These are phyloP conservation scores for Skeletonema costatum DNA, from an alignment of 108 stramenopile species.

Conservation along the genomic window DNA sequence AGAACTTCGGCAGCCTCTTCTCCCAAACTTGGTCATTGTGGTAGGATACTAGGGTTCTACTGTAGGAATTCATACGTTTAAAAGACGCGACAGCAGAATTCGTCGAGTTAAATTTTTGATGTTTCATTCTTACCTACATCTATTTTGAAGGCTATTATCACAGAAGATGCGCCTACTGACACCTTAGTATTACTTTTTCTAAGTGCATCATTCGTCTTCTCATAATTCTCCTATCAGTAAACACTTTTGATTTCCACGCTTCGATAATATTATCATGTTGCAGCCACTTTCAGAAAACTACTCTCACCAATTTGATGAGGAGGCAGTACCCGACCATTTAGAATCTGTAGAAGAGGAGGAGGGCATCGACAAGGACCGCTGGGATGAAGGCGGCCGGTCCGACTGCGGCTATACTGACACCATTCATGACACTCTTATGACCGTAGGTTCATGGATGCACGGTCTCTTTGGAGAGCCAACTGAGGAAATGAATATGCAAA, in stretches of 20 bases:
- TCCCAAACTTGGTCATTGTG: too few species aligned
- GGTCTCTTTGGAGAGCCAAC: conserved; percentile 56
- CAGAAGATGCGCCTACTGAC: too few species aligned
- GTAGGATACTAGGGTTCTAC: too few species aligned
- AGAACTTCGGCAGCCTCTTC: too few species aligned
- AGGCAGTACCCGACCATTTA: background rate
- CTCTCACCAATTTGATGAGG: background rate
- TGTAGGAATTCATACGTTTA: too few species aligned
- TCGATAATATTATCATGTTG: background rate
- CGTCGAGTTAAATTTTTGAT: too few species aligned
- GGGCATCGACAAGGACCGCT: conserved; percentile 9
- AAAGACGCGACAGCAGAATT: too few species aligned
- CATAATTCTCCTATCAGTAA: background rate
- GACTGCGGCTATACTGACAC: conserved; percentile 60
- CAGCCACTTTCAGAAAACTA: too few species aligned
- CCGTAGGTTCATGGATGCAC: conserved; percentile 51
- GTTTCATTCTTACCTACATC: too few species aligned
- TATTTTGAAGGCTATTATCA: too few species aligned
- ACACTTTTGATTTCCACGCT: background rate
- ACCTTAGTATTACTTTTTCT: too few species aligned
- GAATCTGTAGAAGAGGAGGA: conserved; percentile 20
- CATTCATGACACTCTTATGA: conserved; percentile 64
- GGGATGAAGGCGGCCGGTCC: conserved; percentile 58
- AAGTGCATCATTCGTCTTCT: too few species aligned
- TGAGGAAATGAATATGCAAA: conserved; percentile 19